Percentiles rank a stretch among this genome's conserved stretches.
These are phyloP conservation scores for Trametes villosa DNA, from an alignment of 768 basidiomycete species.

Conservation along the genomic window DNA sequence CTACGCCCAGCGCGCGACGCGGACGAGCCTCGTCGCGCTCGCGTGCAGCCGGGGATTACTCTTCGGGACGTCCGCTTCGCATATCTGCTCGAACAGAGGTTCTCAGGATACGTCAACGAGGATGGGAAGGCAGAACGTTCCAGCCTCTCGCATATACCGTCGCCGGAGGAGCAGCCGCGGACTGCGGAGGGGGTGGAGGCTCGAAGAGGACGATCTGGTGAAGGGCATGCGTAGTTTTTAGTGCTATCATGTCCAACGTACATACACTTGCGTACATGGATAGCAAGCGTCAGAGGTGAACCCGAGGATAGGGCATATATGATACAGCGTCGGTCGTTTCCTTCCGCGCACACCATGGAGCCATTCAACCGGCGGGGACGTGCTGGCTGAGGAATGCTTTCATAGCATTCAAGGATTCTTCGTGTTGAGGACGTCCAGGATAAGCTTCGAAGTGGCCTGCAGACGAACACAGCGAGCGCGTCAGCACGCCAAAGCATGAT, in stretches of 20 bases:
- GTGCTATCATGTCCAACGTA: too few relatives aligned
- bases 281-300: not conserved
- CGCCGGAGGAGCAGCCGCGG: not conserved
- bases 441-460: slow-evolving; percentile 23
- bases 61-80: slow-evolving; percentile 56
- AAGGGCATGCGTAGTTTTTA: too few relatives aligned
- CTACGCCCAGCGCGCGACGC: not conserved
- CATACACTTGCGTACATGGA: too few relatives aligned
- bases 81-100: slow-evolving; percentile 40
- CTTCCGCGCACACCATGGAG: too few relatives aligned
- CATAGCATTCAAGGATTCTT: slow-evolving; percentile 6
- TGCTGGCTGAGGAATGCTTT: slow-evolving; percentile 4
- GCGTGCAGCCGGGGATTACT: slow-evolving; percentile 47
- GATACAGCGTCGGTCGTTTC: too few relatives aligned
- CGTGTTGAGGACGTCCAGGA: not conserved
- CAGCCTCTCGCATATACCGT: not conserved
- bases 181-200: not conserved
- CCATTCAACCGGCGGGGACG: not conserved
- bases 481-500: not conserved
- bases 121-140: not conserved
- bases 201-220: too few relatives aligned
- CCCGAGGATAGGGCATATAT: not conserved
- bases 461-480: not conserved
- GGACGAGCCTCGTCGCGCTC: slow-evolving; percentile 21
- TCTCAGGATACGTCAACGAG: not conserved